Conservation (phyloP, 352 stramenopile species). For the Peronospora belbahrii region DNA sequence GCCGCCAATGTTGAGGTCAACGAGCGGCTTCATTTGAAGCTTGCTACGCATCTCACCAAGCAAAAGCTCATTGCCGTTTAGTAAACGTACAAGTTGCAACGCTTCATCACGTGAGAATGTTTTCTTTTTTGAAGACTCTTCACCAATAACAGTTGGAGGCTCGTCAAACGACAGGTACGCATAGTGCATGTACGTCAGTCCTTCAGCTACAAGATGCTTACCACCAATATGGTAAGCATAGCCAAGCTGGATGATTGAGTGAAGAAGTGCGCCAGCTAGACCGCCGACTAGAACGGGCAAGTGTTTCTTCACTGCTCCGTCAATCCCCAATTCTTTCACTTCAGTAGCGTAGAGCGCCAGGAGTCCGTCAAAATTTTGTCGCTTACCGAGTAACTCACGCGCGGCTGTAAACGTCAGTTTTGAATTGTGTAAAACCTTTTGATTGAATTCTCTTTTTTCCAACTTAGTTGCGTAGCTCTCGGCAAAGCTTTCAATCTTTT, state of each 20-base stretch:
- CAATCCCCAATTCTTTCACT: constrained; percentile 22
- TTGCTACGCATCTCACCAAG: constrained; percentile 19
- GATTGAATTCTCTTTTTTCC: constrained; percentile 8
- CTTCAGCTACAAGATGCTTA: constrained; percentile 30
- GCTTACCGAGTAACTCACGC: constrained; percentile 19
- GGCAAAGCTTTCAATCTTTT: constrained; percentile 25
- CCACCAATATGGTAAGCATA: constrained; percentile 34
- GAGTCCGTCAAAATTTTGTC: constrained; percentile 27
- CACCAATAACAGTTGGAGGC: constrained; percentile 1
- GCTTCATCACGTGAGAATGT: constrained; percentile 15
- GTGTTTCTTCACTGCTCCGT: constrained; percentile 27
- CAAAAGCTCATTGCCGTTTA: constrained; percentile 20
- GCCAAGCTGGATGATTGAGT: constrained; percentile 34
- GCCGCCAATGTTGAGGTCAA: constrained; percentile 13
- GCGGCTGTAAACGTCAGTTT: constrained; percentile 21
- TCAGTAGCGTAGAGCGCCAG: constrained; percentile 23
- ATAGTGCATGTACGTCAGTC: constrained; percentile 33
- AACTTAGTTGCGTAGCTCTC: constrained; percentile 25
- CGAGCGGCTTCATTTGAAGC: constrained; percentile 18
- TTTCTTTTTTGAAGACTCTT: constrained; percentile 17
- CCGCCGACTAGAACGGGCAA: constrained; percentile 28
- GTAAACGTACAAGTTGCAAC: constrained; percentile 8
- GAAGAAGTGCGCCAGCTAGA: constrained; percentile 31
- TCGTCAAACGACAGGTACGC: constrained; percentile 31
- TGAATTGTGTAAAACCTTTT: constrained; percentile 10